Base-by-base conservation (phyloP, 768 basidiomycete species). In the Lactarius quietus region DNA sequence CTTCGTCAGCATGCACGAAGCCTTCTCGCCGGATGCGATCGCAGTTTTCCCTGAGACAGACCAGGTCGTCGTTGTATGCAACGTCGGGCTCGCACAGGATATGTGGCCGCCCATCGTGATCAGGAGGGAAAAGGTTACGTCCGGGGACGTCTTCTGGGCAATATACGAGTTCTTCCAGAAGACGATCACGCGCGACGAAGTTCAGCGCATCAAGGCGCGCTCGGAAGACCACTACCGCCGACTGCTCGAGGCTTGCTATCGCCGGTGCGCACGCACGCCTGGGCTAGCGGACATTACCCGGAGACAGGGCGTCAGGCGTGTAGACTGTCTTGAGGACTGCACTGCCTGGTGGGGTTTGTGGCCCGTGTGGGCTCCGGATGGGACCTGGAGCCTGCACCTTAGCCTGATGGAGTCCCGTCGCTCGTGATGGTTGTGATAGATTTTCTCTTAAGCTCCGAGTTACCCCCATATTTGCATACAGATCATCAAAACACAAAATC, bases 91-190 rank as follows among this genome's bases (percentile, higher is more conserved):
- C 10, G 43, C 38, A 7, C 57, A 48, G 28, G 65, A 67, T 17
- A 53, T 59, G 48, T 67, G 62, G 66, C 54, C 62, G 8, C 62
- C 62, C 39, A 68, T 69, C 43, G 36, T 35, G 35, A 48, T 69
- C 29, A 31, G 55, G 56, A 61, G 57, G 36, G n/a, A 52, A n/a
- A 51, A 41, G 35, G 41, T 69, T 39, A 55, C 66, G 8, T 51
- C 52, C 10, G 62, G 66, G 23, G 68, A 69, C 23, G 62, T 69
- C 14, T 69, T 68, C 31, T 53, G 63, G 66, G 60, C 66, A 20
- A 66, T 69, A 17, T 69, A 68, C 9, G 52, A 69, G 31, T 69
- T 53, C 63, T 64, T 69, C 43, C 66, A 68, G 52, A 56, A 39
- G 52, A 14, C 58, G 38, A 20, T 69, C 35, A 57, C 62, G 26